These are phyloP conservation scores for Leccinum sublutescens DNA, from an alignment of 768 basidiomycete genomes.

Conservation along the genomic window DNA sequence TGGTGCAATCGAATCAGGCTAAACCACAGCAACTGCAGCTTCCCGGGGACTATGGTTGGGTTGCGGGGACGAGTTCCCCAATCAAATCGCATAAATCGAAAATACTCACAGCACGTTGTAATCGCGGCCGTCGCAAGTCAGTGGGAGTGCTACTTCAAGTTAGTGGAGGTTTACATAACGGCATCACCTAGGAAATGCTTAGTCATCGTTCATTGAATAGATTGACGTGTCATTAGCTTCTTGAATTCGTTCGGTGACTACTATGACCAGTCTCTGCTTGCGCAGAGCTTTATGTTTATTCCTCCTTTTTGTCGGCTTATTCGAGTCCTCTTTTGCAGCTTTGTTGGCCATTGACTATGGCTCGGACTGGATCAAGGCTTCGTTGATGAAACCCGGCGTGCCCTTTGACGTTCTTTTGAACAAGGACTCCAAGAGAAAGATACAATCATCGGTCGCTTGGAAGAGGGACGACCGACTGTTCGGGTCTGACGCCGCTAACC, in stretches of 20 bases:
- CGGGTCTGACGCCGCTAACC: slow-evolving; percentile 82
- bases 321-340: slow-evolving; percentile 54
- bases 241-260: slow-evolving; percentile 3
- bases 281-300: slow-evolving; percentile 28
- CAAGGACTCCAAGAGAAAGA: slow-evolving; percentile 96
- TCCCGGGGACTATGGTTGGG: too few relatives aligned
- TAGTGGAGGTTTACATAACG: too few relatives aligned
- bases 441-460: slow-evolving; percentile 87
- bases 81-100: too few relatives aligned
- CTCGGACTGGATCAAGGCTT: slow-evolving; percentile 95
- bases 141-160: neutral
- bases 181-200: neutral
- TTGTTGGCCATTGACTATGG: slow-evolving; percentile 98
- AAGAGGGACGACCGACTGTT: slow-evolving; percentile 89
- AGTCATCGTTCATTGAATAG: slow-evolving; percentile 13
- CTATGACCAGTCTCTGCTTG: slow-evolving; percentile 25
- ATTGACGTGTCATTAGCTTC: slow-evolving; percentile 12
- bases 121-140: too few relatives aligned
- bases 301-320: slow-evolving; percentile 20
- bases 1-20: too few relatives aligned
- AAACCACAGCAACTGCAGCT: too few relatives aligned
- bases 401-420: slow-evolving; percentile 97
- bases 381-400: slow-evolving; percentile 88
- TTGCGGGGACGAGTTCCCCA: too few relatives aligned
- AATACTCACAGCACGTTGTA: too few relatives aligned